Percentiles rank a stretch among this genome's conserved stretches.
These are phyloP conservation scores for Silene noctiflora DNA, from an alignment of 179 eudicot species.

Conservation along the genomic window DNA sequence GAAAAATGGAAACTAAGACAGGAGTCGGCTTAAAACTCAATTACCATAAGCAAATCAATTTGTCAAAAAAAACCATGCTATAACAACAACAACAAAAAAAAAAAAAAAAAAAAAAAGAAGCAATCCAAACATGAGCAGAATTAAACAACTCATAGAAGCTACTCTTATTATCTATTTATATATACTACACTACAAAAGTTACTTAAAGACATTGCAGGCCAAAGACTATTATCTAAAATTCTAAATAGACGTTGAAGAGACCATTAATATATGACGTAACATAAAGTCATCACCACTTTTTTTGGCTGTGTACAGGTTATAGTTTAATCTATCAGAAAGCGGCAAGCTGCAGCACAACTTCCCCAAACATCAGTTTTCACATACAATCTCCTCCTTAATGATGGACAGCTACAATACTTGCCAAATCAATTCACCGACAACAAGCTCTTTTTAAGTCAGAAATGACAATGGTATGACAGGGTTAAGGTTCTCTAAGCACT, in stretches of 20 bases:
- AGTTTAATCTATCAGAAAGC: constrained; percentile 3
- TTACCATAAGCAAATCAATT: neutral
- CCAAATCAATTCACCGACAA: neutral
- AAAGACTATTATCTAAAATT: neutral
- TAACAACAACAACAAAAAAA: too few relatives aligned
- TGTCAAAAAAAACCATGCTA: too few relatives aligned
- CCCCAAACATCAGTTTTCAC: constrained; percentile 1
- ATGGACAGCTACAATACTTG: neutral
- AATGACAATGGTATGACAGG: neutral
- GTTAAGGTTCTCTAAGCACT: neutral
- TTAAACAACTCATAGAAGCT: too few relatives aligned
- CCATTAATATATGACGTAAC: neutral
- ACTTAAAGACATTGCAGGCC: neutral
- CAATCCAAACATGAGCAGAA: too few relatives aligned
- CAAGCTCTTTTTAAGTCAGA: constrained; percentile 3
- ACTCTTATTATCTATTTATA: neutral
- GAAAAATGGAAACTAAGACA: neutral
- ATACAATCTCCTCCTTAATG: neutral
- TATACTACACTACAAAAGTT: neutral
- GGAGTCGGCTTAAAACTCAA: neutral
- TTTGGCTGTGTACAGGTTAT: neutral
- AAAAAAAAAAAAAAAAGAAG: too few relatives aligned
- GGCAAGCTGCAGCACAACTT: neutral
- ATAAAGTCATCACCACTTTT: neutral
- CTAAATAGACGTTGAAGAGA: neutral